Conservation (phyloP, 1,284 basidiomycete species). For the Pseudozyma hubeiensis region DNA sequence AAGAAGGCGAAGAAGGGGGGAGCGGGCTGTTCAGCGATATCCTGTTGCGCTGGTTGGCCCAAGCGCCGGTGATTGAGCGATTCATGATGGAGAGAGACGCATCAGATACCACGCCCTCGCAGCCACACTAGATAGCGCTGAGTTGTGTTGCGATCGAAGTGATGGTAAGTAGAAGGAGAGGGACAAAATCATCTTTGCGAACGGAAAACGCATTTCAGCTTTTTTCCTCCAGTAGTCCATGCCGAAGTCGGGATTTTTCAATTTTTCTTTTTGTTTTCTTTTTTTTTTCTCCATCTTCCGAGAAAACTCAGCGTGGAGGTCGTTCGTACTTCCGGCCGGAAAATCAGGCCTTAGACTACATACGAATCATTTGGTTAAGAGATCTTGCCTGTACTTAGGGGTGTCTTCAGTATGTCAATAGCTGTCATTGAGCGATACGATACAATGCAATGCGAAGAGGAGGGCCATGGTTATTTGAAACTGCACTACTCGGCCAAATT, state of each 20-base stretch:
- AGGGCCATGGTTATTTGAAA: neutral
- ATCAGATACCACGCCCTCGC: slow-evolving; percentile 26
- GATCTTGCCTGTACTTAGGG: too few relatives aligned
- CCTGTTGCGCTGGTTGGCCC: slow-evolving; percentile 56
- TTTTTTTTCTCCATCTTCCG: neutral
- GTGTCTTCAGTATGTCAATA: neutral
- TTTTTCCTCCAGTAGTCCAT: too few relatives aligned
- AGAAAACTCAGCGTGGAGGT: slow-evolving; percentile 15
- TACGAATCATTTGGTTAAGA: too few relatives aligned
- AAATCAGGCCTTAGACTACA: neutral
- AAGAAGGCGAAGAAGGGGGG: slow-evolving; percentile 23
- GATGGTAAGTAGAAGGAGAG: neutral
- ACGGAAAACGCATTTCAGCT: neutral
- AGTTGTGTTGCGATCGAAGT: slow-evolving; percentile 1
- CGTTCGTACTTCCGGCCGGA: slow-evolving; percentile 19
- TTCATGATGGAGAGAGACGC: slow-evolving; percentile 52
- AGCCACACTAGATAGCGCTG: slow-evolving; percentile 1
- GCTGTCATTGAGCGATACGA: neutral
- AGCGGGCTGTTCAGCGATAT: slow-evolving; percentile 60
- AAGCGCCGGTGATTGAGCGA: slow-evolving; percentile 61
- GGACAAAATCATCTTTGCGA: neutral
- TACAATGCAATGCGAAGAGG: neutral
- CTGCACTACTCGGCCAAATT: slow-evolving; percentile 23
- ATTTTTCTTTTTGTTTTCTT: slow-evolving; percentile 19
- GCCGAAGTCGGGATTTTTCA: slow-evolving; percentile 8